Percentiles rank a stretch among this genome's conserved stretches.
phyloP scores from a whole-genome alignment of 495 filamentous ascomycete genomes.

The Friedmanniomyces endolithicus region DNA sequence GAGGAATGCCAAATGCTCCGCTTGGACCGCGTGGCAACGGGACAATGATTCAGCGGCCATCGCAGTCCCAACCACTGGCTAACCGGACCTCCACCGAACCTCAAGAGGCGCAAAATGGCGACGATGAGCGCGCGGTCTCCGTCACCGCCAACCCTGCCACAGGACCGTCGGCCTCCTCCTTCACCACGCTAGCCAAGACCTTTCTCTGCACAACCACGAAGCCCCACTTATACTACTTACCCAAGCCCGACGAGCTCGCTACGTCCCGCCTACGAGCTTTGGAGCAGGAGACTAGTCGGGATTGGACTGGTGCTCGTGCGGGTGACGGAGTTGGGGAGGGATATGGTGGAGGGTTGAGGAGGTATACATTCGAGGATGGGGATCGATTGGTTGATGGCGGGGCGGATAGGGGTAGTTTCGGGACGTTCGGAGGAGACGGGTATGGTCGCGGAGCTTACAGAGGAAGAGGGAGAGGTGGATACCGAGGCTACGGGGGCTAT shows the following conservation, averaged over 20 bases:
- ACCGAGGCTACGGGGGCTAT: not conserved
- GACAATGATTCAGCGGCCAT: constrained; percentile 13
- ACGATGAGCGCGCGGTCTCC: not conserved
- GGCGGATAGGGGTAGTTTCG: constrained; percentile 43
- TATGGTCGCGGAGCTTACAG: not conserved
- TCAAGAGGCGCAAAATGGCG: not conserved
- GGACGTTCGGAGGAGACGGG: not conserved
- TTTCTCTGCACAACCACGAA: constrained; percentile 53
- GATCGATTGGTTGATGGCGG: constrained; percentile 63
- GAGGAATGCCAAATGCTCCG: constrained; percentile 30
- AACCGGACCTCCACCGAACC: not conserved
- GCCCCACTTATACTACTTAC: constrained; percentile 57
- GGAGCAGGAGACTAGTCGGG: constrained; percentile 39
- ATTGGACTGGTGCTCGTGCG: constrained; percentile 21
- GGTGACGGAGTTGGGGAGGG: constrained; percentile 23
- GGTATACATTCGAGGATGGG: constrained; percentile 67
- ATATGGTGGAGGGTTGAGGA: constrained; percentile 41
- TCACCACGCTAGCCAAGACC: constrained; percentile 41
- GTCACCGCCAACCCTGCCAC: not conserved
- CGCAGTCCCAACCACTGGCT: constrained; percentile 15
- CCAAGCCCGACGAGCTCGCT: constrained; percentile 41
- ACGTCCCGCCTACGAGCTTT: constrained; percentile 57
- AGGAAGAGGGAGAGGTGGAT: constrained; percentile 1
- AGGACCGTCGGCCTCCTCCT: constrained; percentile 1
- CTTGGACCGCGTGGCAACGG: constrained; percentile 18